Conservation (phyloP, 2,329 filamentous ascomycete genomes). For the Neurospora sp. region DNA sequence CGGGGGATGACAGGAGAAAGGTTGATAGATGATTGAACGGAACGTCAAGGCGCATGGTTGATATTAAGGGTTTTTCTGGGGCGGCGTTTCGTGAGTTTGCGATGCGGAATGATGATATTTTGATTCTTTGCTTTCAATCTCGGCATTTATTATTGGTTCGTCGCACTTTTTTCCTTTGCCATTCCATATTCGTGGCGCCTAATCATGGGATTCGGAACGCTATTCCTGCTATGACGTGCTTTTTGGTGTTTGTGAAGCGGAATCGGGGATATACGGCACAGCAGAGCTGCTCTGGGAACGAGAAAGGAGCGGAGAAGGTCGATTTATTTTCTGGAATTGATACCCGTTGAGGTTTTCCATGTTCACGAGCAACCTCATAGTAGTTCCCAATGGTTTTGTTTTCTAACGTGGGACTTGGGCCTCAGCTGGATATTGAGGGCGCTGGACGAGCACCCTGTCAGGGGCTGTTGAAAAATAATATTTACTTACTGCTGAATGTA, state of each 20-base stretch:
- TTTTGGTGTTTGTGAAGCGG: neutral
- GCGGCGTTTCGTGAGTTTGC: neutral
- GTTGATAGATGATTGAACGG: neutral
- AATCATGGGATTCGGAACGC: neutral
- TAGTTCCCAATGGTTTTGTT: neutral
- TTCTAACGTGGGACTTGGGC: neutral
- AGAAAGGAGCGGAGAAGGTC: neutral
- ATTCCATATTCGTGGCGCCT: neutral
- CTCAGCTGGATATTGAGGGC: neutral
- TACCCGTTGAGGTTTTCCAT: neutral
- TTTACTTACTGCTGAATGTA: neutral
- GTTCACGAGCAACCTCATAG: neutral
- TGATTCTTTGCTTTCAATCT: neutral
- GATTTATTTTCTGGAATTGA: neutral
- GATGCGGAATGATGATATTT: neutral
- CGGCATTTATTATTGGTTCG: neutral
- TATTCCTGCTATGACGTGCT: neutral
- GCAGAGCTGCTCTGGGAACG: neutral
- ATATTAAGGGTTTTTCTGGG: neutral
- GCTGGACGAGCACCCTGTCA: neutral
- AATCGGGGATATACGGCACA: neutral
- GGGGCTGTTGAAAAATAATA: neutral
- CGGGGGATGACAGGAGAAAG: neutral
- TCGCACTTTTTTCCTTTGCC: neutral
- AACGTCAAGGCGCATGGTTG: neutral